Evolutionary conservation across 768 basidiomycete species (phyloP), one percentile per base, ranked within the genome.

Genomic region (Mrakia gelida): DNA sequence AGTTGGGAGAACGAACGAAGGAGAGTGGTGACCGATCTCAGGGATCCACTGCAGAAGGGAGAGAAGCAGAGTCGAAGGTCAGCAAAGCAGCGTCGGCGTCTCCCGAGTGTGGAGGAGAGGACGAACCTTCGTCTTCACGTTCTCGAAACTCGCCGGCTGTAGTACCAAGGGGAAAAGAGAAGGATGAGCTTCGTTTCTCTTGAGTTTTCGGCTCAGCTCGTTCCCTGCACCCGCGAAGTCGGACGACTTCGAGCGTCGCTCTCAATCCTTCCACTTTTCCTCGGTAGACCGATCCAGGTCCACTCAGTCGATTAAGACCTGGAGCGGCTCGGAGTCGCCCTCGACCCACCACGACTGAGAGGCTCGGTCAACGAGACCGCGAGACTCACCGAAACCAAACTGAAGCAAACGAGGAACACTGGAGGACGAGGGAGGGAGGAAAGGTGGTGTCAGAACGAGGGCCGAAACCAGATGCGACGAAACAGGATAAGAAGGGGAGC

Each of bases 341-440:
- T 9, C 23, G 54, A 56, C 2, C 26, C 16, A 9, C 6, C 9
- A 26, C 6, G 52, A 26, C 18, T 16, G 41, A 45, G 7, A 18
- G 49, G 49, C 18, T 52, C 16, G 11, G 15, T 52, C 49, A 52
- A 23, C 2, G 21, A 61, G 28, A 15, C 56, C 61, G 49, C 18
- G 49, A 9, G 49, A 52, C 49, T 52, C 49, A 77, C 76, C 71
- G 78, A 79, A 59, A 79, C 78, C 56, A 79, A 70, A 28, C 78
- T 79, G 88, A 98, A 99, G 86, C 97, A 99, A 81, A 98, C 95
- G 77, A 99, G 88, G 89, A 99, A 98, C 76, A 98, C 96, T 83
- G 98, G 38, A 96, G 79, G 1, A 30, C n/a, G 38, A 28, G 26
- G 65, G 15, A 62, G 9, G 67, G 11, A 62, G 41, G n/a, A 32